Conservation (phyloP, 129 eudicot species). For the Artemisia tridentata region DNA sequence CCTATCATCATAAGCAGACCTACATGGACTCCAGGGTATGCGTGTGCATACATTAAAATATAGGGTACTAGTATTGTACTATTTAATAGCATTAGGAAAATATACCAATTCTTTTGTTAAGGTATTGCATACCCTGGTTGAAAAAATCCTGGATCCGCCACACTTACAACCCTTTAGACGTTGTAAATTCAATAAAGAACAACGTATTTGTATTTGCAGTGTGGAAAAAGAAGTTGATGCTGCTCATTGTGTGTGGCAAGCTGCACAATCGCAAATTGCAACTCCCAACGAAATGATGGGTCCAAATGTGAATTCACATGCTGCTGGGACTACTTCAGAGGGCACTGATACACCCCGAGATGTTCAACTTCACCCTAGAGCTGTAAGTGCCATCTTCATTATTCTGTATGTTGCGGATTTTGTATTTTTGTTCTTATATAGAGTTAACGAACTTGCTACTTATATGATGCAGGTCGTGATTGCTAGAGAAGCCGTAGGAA, state of each 20-base stretch:
- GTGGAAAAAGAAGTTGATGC: slow-evolving; percentile 66
- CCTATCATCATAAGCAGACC: neutral
- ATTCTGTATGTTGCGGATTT: neutral
- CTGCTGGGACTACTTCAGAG: slow-evolving; percentile 56
- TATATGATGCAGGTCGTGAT: slow-evolving; percentile 71
- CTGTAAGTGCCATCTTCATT: slow-evolving; percentile 46
- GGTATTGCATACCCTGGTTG: neutral
- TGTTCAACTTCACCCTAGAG: slow-evolving; percentile 96
- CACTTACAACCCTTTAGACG: neutral
- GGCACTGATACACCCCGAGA: slow-evolving; percentile 55
- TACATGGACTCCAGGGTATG: neutral
- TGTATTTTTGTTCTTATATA: neutral
- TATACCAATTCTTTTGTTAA: neutral
- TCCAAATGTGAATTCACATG: slow-evolving; percentile 50
- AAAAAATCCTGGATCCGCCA: slow-evolving; percentile 1
- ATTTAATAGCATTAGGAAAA: too few species aligned
- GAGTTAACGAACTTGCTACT: neutral
- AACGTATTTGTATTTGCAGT: slow-evolving; percentile 29
- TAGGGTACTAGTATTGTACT: too few species aligned
- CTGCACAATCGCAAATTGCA: slow-evolving; percentile 67
- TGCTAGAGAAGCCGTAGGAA: slow-evolving; percentile 90
- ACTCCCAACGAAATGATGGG: slow-evolving; percentile 55
- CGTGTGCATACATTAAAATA: slow-evolving; percentile 1
- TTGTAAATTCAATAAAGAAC: neutral
- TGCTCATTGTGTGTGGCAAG: slow-evolving; percentile 84